Evolutionary conservation across 2,329 filamentous ascomycete species (phyloP).

Genomic region (Colletotrichum tabaci): DNA sequence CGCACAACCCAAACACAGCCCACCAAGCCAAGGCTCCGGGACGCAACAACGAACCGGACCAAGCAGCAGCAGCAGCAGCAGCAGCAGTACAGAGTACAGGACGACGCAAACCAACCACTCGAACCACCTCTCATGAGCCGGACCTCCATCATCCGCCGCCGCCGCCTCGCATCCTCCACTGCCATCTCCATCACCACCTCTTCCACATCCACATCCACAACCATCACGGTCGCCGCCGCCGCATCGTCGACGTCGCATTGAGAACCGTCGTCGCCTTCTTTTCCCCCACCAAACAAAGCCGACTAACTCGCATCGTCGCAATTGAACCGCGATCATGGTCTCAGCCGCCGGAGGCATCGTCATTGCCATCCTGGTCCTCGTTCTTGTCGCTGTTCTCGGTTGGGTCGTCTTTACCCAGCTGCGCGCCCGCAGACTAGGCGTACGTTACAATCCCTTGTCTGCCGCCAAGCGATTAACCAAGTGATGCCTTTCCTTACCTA

Average conservation of each 20-base stretch:
- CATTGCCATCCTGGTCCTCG: conserved; percentile 78
- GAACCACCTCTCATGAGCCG: conserved; percentile 29
- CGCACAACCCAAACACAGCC: conserved; percentile 22
- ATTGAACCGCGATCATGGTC: conserved; percentile 61
- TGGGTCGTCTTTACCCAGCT: conserved; percentile 82
- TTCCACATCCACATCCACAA: background rate
- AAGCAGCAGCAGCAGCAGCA: background rate
- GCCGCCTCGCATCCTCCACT: conserved; percentile 20
- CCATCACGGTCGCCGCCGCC: background rate
- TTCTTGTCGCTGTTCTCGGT: conserved; percentile 69
- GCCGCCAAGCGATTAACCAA: background rate
- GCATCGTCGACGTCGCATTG: background rate
- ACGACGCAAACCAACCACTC: conserved; percentile 4
- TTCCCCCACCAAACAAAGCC: conserved; percentile 9
- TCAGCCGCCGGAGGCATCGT: conserved; percentile 77
- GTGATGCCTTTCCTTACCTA: conserved; percentile 2
- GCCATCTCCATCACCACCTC: background rate
- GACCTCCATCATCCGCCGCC: conserved; percentile 29
- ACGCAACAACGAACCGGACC: conserved; percentile 6
- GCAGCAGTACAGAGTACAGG: background rate
- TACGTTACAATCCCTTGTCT: conserved; percentile 55
- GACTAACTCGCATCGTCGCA: conserved; percentile 33
- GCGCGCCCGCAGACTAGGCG: conserved; percentile 80
- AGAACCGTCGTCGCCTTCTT: conserved; percentile 11
- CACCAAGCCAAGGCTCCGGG: conserved; percentile 14